These are phyloP conservation scores for Pyrrhoderma lamaoense DNA, from an alignment of 1,284 basidiomycete species.

Conservation along the genomic window DNA sequence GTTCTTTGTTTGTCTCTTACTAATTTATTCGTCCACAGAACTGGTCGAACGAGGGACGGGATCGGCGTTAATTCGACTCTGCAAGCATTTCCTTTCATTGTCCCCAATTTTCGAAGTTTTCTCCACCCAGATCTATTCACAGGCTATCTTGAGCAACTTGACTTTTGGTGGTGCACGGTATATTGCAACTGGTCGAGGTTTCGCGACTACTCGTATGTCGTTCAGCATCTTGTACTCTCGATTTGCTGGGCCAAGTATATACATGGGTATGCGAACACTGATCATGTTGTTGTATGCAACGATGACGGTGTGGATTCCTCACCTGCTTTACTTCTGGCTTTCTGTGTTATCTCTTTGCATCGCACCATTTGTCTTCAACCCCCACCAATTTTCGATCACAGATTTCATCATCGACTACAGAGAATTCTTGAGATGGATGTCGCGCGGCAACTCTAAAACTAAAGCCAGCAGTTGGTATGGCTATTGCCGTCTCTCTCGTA, in stretches of 20 bases:
- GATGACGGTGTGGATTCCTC: conserved; percentile 85
- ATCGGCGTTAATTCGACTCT: conserved; percentile 86
- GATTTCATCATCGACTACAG: conserved; percentile 98
- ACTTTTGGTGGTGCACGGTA: conserved; percentile 95
- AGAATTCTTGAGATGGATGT: conserved; percentile 97
- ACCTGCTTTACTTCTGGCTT: conserved; percentile 96
- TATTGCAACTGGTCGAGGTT: conserved; percentile 95
- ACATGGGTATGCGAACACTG: conserved; percentile 91
- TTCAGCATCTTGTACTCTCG: conserved; percentile 95
- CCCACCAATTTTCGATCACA: conserved; percentile 91
- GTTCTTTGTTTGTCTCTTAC: not conserved
- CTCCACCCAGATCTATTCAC: conserved; percentile 94
- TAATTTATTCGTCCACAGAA: conserved; percentile 42
- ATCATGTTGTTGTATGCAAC: conserved; percentile 85
- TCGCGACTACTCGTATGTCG: conserved; percentile 89
- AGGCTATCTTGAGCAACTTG: conserved; percentile 91
- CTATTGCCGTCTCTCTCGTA: conserved; percentile 90
- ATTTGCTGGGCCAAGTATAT: conserved; percentile 97
- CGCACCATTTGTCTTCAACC: conserved; percentile 96
- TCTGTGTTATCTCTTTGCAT: conserved; percentile 87
- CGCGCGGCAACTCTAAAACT: conserved; percentile 87
- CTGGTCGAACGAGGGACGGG: conserved; percentile 91
- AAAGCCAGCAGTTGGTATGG: conserved; percentile 98
- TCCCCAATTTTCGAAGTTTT: conserved; percentile 97
- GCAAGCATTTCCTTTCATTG: conserved; percentile 90